These are phyloP conservation scores for Ophidiomyces ophidiicola DNA, from an alignment of 2,329 filamentous ascomycete genomes.

Conservation along the genomic window DNA sequence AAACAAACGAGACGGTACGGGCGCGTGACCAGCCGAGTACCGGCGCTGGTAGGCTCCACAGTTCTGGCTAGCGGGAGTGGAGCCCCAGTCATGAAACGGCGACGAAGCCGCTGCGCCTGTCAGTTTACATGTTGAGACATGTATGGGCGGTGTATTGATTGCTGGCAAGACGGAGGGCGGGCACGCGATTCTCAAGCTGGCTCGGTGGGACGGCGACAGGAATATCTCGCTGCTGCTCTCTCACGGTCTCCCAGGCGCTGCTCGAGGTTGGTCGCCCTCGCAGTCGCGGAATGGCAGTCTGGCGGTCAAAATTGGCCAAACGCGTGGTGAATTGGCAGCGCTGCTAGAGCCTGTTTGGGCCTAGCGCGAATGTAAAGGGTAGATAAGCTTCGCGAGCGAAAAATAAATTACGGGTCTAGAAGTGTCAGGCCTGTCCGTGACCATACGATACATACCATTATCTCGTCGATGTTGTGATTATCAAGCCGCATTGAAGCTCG, in stretches of 20 bases:
- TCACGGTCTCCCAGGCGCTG: too few relatives aligned
- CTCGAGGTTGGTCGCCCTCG: too few relatives aligned
- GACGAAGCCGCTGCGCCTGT: neutral
- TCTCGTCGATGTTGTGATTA: too few relatives aligned
- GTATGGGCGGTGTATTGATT: neutral
- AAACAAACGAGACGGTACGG: slow-evolving; percentile 4
- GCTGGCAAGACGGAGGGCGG: too few relatives aligned
- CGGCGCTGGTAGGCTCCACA: neutral
- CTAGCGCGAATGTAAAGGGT: neutral
- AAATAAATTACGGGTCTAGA: slow-evolving; percentile 4
- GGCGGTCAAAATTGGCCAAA: neutral
- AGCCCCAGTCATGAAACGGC: neutral
- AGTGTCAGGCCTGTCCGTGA: neutral
- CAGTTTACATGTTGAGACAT: slow-evolving; percentile 5
- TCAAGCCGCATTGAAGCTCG: too few relatives aligned
- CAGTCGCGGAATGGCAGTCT: too few relatives aligned
- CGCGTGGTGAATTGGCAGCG: too few relatives aligned
- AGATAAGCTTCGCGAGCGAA: slow-evolving; percentile 1
- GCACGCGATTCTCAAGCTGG: too few relatives aligned
- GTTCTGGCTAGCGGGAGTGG: slow-evolving; percentile 2
- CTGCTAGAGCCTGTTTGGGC: slow-evolving; percentile 1
- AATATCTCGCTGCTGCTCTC: too few relatives aligned
- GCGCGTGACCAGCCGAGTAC: slow-evolving; percentile 8
- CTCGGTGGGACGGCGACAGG: too few relatives aligned
- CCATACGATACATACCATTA: slow-evolving; percentile 3